Conservation (phyloP, 2,329 filamentous ascomycete species). For the Fusarium xylarioides region DNA sequence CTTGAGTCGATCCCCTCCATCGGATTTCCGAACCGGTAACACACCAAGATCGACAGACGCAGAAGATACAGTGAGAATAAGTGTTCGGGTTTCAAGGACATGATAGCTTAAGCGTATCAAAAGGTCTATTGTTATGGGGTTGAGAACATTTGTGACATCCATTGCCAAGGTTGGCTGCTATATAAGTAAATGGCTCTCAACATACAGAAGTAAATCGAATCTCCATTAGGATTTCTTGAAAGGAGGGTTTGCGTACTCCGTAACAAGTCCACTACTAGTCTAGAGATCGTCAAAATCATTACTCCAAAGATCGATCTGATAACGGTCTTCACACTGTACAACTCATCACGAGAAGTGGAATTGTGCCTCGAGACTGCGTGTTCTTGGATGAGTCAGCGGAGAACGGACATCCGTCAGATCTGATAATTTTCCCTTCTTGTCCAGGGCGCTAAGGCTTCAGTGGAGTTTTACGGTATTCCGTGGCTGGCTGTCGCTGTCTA, state of each 20-base stretch:
- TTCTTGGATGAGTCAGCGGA: slow-evolving; percentile 8
- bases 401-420: not conserved
- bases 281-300: not conserved
- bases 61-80: not conserved
- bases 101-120: not conserved
- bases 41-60: slow-evolving; percentile 1
- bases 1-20: not conserved
- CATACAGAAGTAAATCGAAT: not conserved
- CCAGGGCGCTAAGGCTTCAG: not conserved
- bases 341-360: not conserved
- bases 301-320: slow-evolving; percentile 23
- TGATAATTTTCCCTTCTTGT: slow-evolving; percentile 4
- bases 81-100: not conserved
- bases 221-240: not conserved
- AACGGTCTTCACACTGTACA: slow-evolving; percentile 23
- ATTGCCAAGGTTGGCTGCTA: not conserved
- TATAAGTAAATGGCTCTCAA: slow-evolving; percentile 24
- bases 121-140: not conserved
- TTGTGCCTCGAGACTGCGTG: not conserved
- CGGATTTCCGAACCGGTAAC: not conserved
- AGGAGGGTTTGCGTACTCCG: not conserved
- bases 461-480: not conserved
- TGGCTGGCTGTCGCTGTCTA: slow-evolving; percentile 21
- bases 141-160: not conserved
- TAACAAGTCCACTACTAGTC: not conserved